Conservation (phyloP, 805 yeast genomes). For the Hyphopichia homilentoma region DNA sequence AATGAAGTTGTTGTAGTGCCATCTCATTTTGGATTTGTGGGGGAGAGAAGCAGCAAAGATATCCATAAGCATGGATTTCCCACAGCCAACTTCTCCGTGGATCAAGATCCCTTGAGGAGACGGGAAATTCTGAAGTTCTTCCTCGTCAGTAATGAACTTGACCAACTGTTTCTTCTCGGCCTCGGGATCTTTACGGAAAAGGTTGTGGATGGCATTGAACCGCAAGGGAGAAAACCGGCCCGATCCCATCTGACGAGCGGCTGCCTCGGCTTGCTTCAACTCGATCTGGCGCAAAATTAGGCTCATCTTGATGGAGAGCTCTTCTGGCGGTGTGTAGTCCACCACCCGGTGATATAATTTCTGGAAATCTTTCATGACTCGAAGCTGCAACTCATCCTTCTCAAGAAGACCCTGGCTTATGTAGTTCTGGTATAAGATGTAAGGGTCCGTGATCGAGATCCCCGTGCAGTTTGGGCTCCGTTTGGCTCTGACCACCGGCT, state of each 20-base stretch:
- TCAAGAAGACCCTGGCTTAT: slow-evolving; percentile 48
- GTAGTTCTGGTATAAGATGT: slow-evolving; percentile 50
- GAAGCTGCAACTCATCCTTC: slow-evolving; percentile 56
- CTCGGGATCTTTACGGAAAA: slow-evolving; percentile 29
- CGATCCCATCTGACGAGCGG: slow-evolving; percentile 8
- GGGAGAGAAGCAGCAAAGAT: slow-evolving; percentile 67
- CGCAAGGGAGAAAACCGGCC: slow-evolving; percentile 11
- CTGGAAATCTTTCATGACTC: slow-evolving; percentile 62
- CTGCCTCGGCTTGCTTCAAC: slow-evolving; percentile 24
- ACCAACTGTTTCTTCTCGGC: slow-evolving; percentile 40
- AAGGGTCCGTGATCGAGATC: slow-evolving; percentile 60
- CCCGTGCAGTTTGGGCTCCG: slow-evolving; percentile 1
- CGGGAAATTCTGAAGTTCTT: slow-evolving; percentile 48
- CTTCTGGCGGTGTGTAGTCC: slow-evolving; percentile 56
- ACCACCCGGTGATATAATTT: slow-evolving; percentile 53
- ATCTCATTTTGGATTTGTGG: slow-evolving; percentile 56
- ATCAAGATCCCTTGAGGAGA: slow-evolving; percentile 64
- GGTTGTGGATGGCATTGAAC: slow-evolving; percentile 14
- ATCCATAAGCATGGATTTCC: slow-evolving; percentile 72
- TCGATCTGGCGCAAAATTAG: slow-evolving; percentile 31
- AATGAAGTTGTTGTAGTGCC: slow-evolving; percentile 71
- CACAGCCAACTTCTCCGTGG: slow-evolving; percentile 71
- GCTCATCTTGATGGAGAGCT: slow-evolving; percentile 42
- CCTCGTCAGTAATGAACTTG: slow-evolving; percentile 54
- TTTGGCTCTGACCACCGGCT: background rate